A percentile compares a stretch with the other conserved stretches of the same genome.
These are phyloP conservation scores for Cichorium intybus DNA, from an alignment of 140 eudicot genomes.

Conservation along the genomic window DNA sequence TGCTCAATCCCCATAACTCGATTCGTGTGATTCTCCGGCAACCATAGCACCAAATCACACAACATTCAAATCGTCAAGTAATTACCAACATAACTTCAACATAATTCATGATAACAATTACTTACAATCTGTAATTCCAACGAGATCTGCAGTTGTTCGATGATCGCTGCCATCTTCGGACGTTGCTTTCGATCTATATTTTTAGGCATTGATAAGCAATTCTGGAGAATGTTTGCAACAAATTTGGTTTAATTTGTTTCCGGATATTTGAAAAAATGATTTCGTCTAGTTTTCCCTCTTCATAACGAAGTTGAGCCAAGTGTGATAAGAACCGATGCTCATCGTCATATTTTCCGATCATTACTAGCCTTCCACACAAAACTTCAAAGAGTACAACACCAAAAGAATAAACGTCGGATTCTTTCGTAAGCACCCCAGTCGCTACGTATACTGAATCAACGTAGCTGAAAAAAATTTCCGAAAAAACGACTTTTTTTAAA, in stretches of 20 bases:
- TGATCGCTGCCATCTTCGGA: neutral
- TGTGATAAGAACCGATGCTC: neutral
- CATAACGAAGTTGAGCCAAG: neutral
- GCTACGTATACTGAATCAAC: neutral
- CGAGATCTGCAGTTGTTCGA: slow-evolving; percentile 2
- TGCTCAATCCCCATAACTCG: too few species aligned
- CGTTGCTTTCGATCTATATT: neutral
- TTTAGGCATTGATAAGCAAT: slow-evolving; percentile 10
- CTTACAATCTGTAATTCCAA: neutral
- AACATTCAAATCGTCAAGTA: neutral
- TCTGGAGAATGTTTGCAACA: neutral
- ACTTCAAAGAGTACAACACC: slow-evolving; percentile 14
- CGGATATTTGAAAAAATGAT: neutral
- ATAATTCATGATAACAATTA: neutral
- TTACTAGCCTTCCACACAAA: neutral
- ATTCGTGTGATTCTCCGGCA: neutral
- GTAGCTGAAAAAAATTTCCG: too few species aligned
- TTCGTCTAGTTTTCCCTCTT: neutral
- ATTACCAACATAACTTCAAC: neutral
- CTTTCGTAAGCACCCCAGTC: slow-evolving; percentile 1
- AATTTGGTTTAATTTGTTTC: neutral
- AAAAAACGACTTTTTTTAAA: too few species aligned
- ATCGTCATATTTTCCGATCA: neutral
- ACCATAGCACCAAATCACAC: neutral
- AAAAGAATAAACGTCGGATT: slow-evolving; percentile 17